These are phyloP conservation scores for Chaetomium strumarium DNA, from an alignment of 2,329 filamentous ascomycete genomes.

Conservation along the genomic window DNA sequence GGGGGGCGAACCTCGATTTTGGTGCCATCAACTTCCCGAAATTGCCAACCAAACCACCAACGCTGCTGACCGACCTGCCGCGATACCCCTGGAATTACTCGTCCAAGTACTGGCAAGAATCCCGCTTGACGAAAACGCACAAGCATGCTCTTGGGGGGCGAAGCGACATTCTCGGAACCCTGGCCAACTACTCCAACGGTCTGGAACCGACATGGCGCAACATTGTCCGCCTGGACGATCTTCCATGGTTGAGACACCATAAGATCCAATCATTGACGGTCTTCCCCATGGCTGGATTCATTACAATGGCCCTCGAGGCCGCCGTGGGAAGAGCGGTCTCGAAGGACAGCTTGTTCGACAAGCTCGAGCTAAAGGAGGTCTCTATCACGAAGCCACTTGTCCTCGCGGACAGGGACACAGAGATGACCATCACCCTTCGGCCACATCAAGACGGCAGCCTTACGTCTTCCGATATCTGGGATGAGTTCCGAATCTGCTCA, in stretches of 20 bases:
- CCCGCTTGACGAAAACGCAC: conserved; percentile 37
- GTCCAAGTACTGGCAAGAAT: conserved; percentile 43
- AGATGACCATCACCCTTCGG: conserved; percentile 44
- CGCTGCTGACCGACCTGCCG: conserved; percentile 39
- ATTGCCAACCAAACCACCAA: conserved; percentile 27
- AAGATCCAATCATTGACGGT: conserved; percentile 50
- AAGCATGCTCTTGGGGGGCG: conserved; percentile 36
- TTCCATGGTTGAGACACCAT: conserved; percentile 55
- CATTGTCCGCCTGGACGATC: conserved; percentile 40
- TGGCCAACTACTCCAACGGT: conserved; percentile 40
- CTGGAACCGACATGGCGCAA: conserved; percentile 46
- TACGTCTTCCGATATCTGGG: conserved; percentile 42
- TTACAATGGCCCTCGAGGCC: conserved; percentile 47
- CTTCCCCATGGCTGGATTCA: conserved; percentile 49
- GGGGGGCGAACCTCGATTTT: conserved; percentile 40
- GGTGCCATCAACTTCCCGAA: conserved; percentile 42
- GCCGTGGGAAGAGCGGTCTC: conserved; percentile 32
- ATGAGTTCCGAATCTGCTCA: conserved; percentile 52
- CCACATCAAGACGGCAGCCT: conserved; percentile 32
- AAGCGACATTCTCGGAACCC: conserved; percentile 42
- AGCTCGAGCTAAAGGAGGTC: conserved; percentile 43
- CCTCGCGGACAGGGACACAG: conserved; percentile 43
- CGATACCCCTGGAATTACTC: conserved; percentile 45
- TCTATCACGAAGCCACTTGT: conserved; percentile 42
- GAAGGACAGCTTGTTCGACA: conserved; percentile 30